These are phyloP conservation scores for Gnomoniopsis sp. DNA, from an alignment of 2,329 filamentous ascomycete genomes.

Conservation along the genomic window DNA sequence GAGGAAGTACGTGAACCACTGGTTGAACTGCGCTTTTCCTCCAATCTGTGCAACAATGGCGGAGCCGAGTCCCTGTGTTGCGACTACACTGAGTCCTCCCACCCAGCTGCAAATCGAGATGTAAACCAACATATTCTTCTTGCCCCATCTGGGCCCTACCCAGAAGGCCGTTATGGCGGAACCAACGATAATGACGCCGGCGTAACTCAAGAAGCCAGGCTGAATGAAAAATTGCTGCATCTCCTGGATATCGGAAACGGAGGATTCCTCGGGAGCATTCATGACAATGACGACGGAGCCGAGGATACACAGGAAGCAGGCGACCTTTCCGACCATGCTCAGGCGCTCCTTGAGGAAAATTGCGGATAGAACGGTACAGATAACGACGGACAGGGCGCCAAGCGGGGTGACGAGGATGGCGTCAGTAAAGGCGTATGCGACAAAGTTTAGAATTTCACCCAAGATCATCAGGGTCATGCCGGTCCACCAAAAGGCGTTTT, in stretches of 20 bases:
- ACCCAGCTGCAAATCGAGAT: slow-evolving; percentile 94
- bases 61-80: slow-evolving; percentile 87
- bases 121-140: slow-evolving; percentile 97
- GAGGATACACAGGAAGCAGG: slow-evolving; percentile 91
- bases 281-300: slow-evolving; percentile 91
- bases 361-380: slow-evolving; percentile 85
- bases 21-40: slow-evolving; percentile 85
- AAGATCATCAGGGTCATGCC: slow-evolving; percentile 98
- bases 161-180: slow-evolving; percentile 72
- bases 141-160: slow-evolving; percentile 83
- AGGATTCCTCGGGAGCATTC: slow-evolving; percentile 84
- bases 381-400: slow-evolving; percentile 72
- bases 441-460: slow-evolving; percentile 95
- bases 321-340: slow-evolving; percentile 93
- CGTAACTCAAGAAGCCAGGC: slow-evolving; percentile 81
- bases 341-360: slow-evolving; percentile 95
- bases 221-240: slow-evolving; percentile 86
- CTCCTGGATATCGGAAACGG: slow-evolving; percentile 82
- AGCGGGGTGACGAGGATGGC: slow-evolving; percentile 47
- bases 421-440: slow-evolving; percentile 88
- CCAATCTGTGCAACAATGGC: slow-evolving; percentile 84
- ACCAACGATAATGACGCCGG: slow-evolving; percentile 76
- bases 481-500: slow-evolving; percentile 91
- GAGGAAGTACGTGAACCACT: slow-evolving; percentile 94
- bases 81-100: slow-evolving; percentile 89